Evolutionary conservation across 805 yeast genomes (phyloP), one percentile per base, ranked within the genome.

Genomic region (Torulaspora microellipsoides): DNA sequence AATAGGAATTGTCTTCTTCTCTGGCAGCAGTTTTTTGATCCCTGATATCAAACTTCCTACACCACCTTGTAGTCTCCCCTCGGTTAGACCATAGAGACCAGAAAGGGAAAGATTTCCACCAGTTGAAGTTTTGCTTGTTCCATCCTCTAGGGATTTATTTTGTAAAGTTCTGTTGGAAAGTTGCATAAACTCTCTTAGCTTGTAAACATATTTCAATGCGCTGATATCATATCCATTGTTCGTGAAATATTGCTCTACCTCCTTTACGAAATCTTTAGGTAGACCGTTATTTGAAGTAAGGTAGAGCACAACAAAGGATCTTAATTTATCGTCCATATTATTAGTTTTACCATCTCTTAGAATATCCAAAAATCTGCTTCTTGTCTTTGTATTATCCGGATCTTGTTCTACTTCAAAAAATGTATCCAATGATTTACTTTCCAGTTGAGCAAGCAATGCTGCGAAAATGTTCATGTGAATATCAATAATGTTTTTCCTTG

Each of bases 391-490:
- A 42, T 65, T 67, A 64, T 83, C 83, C 45, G 71, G 75, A 43
- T 81, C 77, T 61, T 91, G 97, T 67, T 93, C 99, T 48, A 93
- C 80, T 67, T 93, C 98, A 64, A 91, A 93, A 54, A 90, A 85
- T 43, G 89, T 80, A 58, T 95, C 99, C 53, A 93, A 73, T 13
- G 83, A 82, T 52, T 91, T 84, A n/a, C 83, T 81, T 56, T 91
- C 93, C 47, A 93, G 72, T 52, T 89, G 88, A 58, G 82, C 80
- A 47, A 93, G 75, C 40, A 93, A 70, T 14, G 89, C 78, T 8
- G 96, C 86, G 49, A 95, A 78, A 20, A 93, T 90, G 57, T 87
- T 89, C 96, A 93, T 91, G 67, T 93, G 99, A 82, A 87, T 85
- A 68, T 93, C 99, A 54, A 93, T 83, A 27, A 88, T 80, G 41